Evolutionary conservation across 805 yeast genomes (phyloP).

Genomic region (Lipomyces mesembrius): DNA sequence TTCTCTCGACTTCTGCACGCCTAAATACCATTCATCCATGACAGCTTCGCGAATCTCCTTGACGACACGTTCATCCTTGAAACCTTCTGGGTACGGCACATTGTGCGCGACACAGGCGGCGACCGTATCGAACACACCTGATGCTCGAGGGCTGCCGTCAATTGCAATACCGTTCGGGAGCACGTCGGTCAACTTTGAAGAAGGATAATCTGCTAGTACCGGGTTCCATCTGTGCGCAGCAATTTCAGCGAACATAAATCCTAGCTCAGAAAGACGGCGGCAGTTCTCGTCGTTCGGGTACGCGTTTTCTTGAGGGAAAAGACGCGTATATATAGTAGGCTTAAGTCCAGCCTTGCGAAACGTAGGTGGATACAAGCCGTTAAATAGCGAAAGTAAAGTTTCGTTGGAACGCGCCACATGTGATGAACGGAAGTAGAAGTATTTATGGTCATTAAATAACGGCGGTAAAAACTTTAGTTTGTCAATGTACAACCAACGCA

Average conservation of each 20-base stretch:
- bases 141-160: conserved; percentile 38
- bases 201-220: conserved; percentile 29
- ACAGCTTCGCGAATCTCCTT: conserved; percentile 26
- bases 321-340: conserved; percentile 33
- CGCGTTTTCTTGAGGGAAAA: conserved; percentile 38
- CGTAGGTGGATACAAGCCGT: conserved; percentile 35
- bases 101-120: conserved; percentile 32
- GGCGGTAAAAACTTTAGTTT: conserved; percentile 30
- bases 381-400: conserved; percentile 34
- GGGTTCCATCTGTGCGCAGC: conserved; percentile 38
- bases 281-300: conserved; percentile 39
- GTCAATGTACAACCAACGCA: conserved; percentile 35
- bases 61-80: conserved; percentile 20
- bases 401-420: conserved; percentile 37
- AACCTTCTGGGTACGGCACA: conserved; percentile 29
- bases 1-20: conserved; percentile 31
- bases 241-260: conserved; percentile 35
- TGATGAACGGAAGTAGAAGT: conserved; percentile 34
- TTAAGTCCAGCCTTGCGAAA: conserved; percentile 24
- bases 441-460: conserved; percentile 21
- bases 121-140: conserved; percentile 37
- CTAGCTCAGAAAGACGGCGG: conserved; percentile 33
- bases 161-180: conserved; percentile 36
- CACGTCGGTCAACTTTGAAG: conserved; percentile 30
- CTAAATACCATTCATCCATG: conserved; percentile 38